phyloP scores from a whole-genome alignment of 345 rosid genomes.

The Camelina laxa region DNA sequence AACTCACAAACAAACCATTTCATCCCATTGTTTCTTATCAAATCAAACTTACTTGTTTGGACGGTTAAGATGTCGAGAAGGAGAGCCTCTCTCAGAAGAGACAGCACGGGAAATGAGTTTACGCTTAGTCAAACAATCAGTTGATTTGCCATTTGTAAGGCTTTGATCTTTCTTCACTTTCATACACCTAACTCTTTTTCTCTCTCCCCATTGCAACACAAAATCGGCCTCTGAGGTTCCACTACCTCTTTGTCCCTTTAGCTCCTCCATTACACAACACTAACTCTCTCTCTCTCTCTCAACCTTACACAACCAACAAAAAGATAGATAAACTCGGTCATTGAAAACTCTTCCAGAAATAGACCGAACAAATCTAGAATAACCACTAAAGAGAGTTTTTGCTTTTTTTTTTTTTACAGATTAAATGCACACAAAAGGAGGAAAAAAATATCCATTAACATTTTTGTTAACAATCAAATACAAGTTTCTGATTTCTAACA shows the following conservation, averaged over 20 bases:
- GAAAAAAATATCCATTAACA: neutral
- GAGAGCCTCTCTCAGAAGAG: slow-evolving; percentile 57
- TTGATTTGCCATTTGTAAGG: slow-evolving; percentile 53
- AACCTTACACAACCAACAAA: slow-evolving; percentile 35
- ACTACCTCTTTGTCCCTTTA: slow-evolving; percentile 59
- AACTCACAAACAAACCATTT: neutral
- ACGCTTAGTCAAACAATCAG: slow-evolving; percentile 60
- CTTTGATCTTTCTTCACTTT: slow-evolving; percentile 70
- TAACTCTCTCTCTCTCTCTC: slow-evolving; percentile 21
- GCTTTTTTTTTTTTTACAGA: neutral
- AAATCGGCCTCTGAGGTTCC: slow-evolving; percentile 71
- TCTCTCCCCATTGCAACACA: slow-evolving; percentile 89
- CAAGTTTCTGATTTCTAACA: slow-evolving; percentile 21
- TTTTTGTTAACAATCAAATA: neutral
- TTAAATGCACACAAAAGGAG: slow-evolving; percentile 18
- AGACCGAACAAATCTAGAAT: slow-evolving; percentile 1
- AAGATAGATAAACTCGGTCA: slow-evolving; percentile 12
- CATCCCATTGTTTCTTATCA: neutral
- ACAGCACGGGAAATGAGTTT: slow-evolving; percentile 55
- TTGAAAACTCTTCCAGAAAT: slow-evolving; percentile 5
- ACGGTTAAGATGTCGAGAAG: slow-evolving; percentile 55
- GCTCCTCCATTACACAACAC: slow-evolving; percentile 63
- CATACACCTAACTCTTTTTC: slow-evolving; percentile 83
- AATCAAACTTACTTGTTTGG: slow-evolving; percentile 56
- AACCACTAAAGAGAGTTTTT: neutral